These are phyloP conservation scores for Candida piceae DNA, from an alignment of 805 yeast genomes.

Conservation along the genomic window DNA sequence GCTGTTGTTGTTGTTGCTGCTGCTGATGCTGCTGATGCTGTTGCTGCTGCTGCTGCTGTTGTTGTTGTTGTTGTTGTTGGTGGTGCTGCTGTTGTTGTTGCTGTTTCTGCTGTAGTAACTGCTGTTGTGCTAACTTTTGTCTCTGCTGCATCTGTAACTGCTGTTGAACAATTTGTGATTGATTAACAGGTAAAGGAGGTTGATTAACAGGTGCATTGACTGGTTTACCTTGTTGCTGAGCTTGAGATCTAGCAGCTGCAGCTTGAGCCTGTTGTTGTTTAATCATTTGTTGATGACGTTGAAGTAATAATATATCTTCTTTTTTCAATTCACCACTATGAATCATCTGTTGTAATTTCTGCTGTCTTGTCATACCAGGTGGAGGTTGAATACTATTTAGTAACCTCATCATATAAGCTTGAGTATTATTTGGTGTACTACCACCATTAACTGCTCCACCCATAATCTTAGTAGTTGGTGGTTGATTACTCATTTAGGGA, in stretches of 20 bases:
- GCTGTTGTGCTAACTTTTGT: no score
- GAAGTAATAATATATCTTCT: conserved; percentile 27
- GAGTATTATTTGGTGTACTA: conserved; percentile 10
- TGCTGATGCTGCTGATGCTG: no score
- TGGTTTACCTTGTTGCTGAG: conserved; percentile 5
- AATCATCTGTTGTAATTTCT: conserved; percentile 28
- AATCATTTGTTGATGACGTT: conserved; percentile 30
- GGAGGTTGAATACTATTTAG: conserved; percentile 29
- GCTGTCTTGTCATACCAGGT: conserved; percentile 31
- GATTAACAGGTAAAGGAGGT: background rate
- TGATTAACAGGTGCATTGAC: conserved; percentile 1
- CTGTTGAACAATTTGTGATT: conserved; percentile 2
- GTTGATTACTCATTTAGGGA: background rate
- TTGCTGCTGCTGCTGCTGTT: no score
- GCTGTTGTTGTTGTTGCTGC: no score
- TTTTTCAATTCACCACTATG: conserved; percentile 28
- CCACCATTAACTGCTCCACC: conserved; percentile 9
- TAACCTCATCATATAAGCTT: conserved; percentile 25
- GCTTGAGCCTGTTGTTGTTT: conserved; percentile 22
- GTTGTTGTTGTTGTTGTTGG: no score
- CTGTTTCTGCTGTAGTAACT: no score
- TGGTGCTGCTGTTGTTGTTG: no score
- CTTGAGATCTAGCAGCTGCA: conserved; percentile 14
- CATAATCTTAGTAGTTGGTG: conserved; percentile 6
- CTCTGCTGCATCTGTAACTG: background rate